Base-by-base conservation (phyloP, 2,329 filamentous ascomycete species). In the Cercospora citrullina region DNA sequence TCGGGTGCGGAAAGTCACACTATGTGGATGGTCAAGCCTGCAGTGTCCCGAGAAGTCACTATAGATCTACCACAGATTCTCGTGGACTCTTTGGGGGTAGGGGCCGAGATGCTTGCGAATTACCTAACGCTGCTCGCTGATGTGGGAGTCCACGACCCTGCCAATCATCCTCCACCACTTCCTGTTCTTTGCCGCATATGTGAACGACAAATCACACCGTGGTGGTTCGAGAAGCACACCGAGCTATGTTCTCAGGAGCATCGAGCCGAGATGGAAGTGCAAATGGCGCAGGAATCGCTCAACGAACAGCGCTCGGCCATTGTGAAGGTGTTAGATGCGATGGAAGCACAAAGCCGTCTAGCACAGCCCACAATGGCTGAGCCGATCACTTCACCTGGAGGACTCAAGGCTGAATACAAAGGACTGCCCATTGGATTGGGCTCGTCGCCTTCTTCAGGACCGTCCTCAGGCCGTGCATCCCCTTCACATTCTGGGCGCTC, bases 181-280 rank as follows among this genome's bases (percentile, higher is more conserved):
- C 92, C 93, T 0, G 91, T 98, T 4, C 87, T 99, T 16, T 99
- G 95, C 79, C 93, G 95, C 63, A 98, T 99, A 65, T 99, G 95
- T 79, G 95, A 99, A 78, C 92, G 95, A 64, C 93, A 97, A 70
- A 98, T 99, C 69, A 93, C 93, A 4, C 93, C 94, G 0, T 99
- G 95, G 95, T 99, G 95, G 96, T 99, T 99, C 74, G 95, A 99
- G 81, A 99, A 98, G 80, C 95, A 99, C 78, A 97, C 94, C 1
- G 96, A 99, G 75, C 83, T 98, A 21, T 99, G 95, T 77, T 84
- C 97, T 65, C 94, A 98, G 78, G 95, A 99, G 78, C 95, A 99
- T 77, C 90, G 91, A 62, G 94, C 95, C 0, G 95, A 99, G 78
- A 96, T 97, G 92, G 94, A 98, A 74, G 93, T 99, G 4, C 94